A percentile compares a stretch with the other conserved stretches of the same genome.
phyloP scores from a whole-genome alignment of 495 filamentous ascomycete genomes.

The Pseudomonodictys pantanalensis region DNA sequence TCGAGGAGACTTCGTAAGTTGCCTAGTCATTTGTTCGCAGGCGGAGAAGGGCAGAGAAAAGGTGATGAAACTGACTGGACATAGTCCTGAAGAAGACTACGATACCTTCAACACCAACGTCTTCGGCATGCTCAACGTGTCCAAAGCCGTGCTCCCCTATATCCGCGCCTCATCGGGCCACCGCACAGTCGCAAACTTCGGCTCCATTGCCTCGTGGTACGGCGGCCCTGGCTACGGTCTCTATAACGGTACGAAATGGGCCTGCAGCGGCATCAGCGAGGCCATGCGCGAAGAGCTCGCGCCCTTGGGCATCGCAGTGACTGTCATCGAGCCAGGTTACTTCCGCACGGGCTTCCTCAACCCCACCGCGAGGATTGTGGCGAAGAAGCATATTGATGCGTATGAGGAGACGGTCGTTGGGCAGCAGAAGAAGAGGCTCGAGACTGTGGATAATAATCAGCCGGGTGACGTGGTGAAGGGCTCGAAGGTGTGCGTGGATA shows the following conservation, averaged over 20 bases:
- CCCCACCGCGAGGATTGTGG: constrained; percentile 15
- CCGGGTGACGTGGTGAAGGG: constrained; percentile 52
- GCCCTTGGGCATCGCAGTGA: constrained; percentile 48
- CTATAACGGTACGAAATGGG: constrained; percentile 56
- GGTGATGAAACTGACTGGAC: neutral
- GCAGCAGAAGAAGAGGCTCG: constrained; percentile 8
- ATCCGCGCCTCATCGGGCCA: constrained; percentile 43
- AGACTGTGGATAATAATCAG: constrained; percentile 37
- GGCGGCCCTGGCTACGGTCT: constrained; percentile 44
- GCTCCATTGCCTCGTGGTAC: constrained; percentile 46
- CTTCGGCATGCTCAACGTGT: constrained; percentile 49
- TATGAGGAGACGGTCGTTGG: constrained; percentile 24
- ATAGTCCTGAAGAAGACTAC: constrained; percentile 40
- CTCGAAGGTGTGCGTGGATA: constrained; percentile 48
- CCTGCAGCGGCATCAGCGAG: constrained; percentile 42
- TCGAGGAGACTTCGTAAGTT: constrained; percentile 48
- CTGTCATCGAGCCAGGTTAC: constrained; percentile 50
- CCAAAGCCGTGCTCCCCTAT: constrained; percentile 49
- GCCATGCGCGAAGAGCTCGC: constrained; percentile 49
- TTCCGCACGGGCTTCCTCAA: constrained; percentile 49
- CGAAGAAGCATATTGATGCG: constrained; percentile 20
- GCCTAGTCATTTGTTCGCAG: constrained; percentile 2
- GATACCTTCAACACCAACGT: constrained; percentile 50
- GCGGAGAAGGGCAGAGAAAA: neutral
- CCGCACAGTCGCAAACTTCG: constrained; percentile 51